phyloP scores from a whole-genome alignment of 2,329 filamentous ascomycete species.

The Endoconidiophora polonica region DNA sequence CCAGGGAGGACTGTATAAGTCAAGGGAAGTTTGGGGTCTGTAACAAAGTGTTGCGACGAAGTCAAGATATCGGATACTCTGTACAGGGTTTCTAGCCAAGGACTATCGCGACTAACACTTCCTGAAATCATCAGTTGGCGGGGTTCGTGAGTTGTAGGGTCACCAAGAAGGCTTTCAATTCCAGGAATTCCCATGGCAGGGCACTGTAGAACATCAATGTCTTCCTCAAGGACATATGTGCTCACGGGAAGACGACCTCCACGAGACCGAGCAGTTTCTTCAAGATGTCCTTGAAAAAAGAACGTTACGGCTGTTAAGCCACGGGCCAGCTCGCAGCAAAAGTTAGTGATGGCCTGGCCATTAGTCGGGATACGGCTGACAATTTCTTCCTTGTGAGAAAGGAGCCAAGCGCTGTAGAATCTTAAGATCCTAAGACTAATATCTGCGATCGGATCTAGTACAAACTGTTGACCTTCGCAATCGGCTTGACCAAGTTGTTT shows the following conservation, averaged over 20 bases:
- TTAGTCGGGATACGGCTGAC: constrained; percentile 1
- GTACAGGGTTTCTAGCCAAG: constrained; percentile 9
- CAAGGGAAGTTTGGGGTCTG: constrained; percentile 8
- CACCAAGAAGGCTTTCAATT: constrained; percentile 1
- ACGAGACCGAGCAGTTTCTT: constrained; percentile 1
- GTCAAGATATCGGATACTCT: constrained; percentile 10
- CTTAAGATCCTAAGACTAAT: constrained; percentile 12
- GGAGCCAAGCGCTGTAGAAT: constrained; percentile 13
- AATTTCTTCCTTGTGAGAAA: constrained; percentile 9
- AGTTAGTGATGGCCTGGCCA: constrained; percentile 4
- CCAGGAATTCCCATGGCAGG: constrained; percentile 9
- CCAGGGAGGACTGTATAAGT: constrained; percentile 8
- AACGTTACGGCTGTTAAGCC: constrained; percentile 9
- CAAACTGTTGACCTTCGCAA: not conserved
- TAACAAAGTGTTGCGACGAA: constrained; percentile 8
- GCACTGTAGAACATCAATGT: constrained; percentile 9
- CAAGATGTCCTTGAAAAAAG: constrained; percentile 11
- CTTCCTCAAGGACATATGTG: constrained; percentile 13
- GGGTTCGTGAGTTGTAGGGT: not conserved
- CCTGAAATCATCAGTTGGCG: constrained; percentile 1
- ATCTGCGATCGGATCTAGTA: constrained; percentile 4
- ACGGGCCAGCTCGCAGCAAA: constrained; percentile 12
- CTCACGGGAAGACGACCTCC: constrained; percentile 6
- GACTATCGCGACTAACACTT: constrained; percentile 2
- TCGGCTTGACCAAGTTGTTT: constrained; percentile 25